Base-by-base conservation (phyloP, 2,329 filamentous ascomycete genomes). In the Nothophaeocryptopus gaeumannii region DNA sequence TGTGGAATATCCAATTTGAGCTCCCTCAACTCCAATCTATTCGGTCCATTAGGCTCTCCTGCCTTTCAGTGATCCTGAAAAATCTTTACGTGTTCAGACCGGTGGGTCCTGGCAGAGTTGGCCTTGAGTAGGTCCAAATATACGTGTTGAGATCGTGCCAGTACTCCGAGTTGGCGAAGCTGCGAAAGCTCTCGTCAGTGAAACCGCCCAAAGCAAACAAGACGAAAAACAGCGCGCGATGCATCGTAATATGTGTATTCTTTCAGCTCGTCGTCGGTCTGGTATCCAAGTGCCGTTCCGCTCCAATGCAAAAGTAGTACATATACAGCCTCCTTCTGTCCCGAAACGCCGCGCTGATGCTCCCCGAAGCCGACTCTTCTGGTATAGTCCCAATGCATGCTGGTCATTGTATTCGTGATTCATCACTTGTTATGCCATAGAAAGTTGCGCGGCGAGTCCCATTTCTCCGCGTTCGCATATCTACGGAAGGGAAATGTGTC, bases 381-480 rank as follows among this genome's bases (percentile, higher is more conserved):
- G 33, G 33, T 35, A 35, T 35, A 14, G 20, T 43, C 40, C 20
- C 20, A 26, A 12, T 34, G 13, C 14, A 37, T 50, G 20, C 3
- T 33, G 15, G 14, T 45, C 16, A 2, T 37, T 13, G 13, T 12
- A 14, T 2, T 5, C 2, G 14, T 14, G 12, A 38, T 31, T 31
- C 29, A 43, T 62, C 53, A 69, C 59, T 66, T 83, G 67, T 97
- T 97, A 70, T 96, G 86, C 79, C 89, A 86, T 14, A 96, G 64
- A 63, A 97, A 83, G 59, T 85, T 97, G 69, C 86, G 77, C 67
- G 96, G 75, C 34, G 85, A 87, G 66, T 95, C 87, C 89, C 92
- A 99, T 51, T 87, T 79, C 65, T 96, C 87, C 57, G 88, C 89
- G 70, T 97, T 87, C 51, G 83, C 79, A 69, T 85, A 85, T 66